Percentiles rank a stretch among this genome's conserved stretches.
phyloP scores from a whole-genome alignment of 1,139 yeast species.

The Magnusiomyces suaveolens region DNA sequence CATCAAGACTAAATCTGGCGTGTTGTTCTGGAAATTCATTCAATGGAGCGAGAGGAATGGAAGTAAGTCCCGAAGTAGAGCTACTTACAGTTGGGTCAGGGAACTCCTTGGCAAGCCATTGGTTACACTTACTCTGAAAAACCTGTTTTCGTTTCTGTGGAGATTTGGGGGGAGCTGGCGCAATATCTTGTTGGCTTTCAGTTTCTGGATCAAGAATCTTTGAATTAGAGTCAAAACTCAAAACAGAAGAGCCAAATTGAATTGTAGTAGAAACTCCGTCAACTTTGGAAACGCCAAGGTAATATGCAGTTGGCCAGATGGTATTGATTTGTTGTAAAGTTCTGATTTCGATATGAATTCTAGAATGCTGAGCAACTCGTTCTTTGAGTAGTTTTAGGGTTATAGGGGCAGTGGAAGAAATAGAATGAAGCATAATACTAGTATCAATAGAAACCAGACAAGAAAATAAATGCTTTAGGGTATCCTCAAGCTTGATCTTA shows the following conservation, averaged over 20 bases:
- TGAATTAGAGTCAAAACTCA: neutral
- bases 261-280: neutral
- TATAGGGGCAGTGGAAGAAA: constrained; percentile 16
- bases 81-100: neutral
- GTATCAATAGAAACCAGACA: constrained; percentile 12
- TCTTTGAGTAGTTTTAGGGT: constrained; percentile 16
- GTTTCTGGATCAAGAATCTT: neutral
- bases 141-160: constrained; percentile 4
- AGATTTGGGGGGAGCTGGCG: neutral
- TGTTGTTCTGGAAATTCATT: neutral
- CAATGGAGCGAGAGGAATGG: neutral
- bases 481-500: constrained; percentile 9
- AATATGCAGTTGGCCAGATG: constrained; percentile 25
- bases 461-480: constrained; percentile 4
- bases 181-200: neutral
- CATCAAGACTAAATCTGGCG: neutral
- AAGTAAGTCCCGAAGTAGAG: neutral
- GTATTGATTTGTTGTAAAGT: constrained; percentile 23
- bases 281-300: constrained; percentile 4
- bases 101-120: constrained; percentile 1
- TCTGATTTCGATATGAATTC: constrained; percentile 18
- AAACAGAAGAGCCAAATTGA: constrained; percentile 2
- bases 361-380: constrained; percentile 20
- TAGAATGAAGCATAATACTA: constrained; percentile 12
- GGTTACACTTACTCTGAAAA: neutral